Conservation (phyloP, 2,329 filamentous ascomycete species). For the Myriosclerotinia duriaeana region DNA sequence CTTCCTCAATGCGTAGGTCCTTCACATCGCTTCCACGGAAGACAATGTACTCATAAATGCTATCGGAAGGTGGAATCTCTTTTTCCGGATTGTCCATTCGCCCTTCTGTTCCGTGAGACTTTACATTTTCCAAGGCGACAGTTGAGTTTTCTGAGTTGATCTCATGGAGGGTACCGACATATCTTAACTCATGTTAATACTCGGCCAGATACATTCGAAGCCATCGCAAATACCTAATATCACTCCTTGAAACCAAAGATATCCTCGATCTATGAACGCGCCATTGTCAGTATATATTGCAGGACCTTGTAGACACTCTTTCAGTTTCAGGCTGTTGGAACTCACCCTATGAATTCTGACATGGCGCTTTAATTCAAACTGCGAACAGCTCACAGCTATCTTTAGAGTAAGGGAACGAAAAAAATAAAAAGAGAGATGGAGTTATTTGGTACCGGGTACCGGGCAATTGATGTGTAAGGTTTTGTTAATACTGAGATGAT, state of each 20-base stretch:
- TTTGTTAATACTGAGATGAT: neutral
- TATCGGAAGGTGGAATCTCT: slow-evolving; percentile 80
- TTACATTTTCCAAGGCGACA: slow-evolving; percentile 94
- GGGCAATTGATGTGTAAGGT: slow-evolving; percentile 21
- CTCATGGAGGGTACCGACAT: slow-evolving; percentile 92
- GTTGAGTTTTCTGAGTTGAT: slow-evolving; percentile 98
- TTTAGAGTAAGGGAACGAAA: slow-evolving; percentile 24
- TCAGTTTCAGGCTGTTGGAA: slow-evolving; percentile 27
- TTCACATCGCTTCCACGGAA: slow-evolving; percentile 98
- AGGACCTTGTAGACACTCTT: slow-evolving; percentile 9
- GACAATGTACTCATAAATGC: slow-evolving; percentile 97
- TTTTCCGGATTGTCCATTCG: slow-evolving; percentile 75
- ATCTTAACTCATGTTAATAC: slow-evolving; percentile 55
- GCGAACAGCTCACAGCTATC: slow-evolving; percentile 40
- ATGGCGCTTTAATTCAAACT: slow-evolving; percentile 42
- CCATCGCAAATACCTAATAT: slow-evolving; percentile 73
- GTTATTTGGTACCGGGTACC: slow-evolving; percentile 23
- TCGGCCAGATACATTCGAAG: slow-evolving; percentile 1
- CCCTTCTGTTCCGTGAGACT: slow-evolving; percentile 91
- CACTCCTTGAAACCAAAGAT: slow-evolving; percentile 94
- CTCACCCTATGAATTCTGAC: slow-evolving; percentile 61
- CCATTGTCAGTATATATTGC: slow-evolving; percentile 32
- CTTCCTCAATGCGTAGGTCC: slow-evolving; percentile 89
- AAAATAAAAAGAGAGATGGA: slow-evolving; percentile 15
- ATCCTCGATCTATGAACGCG: slow-evolving; percentile 71